Evolutionary conservation across 2,329 filamentous ascomycete species (phyloP).

Genomic region (Stagonosporopsis cucurbitacearum): DNA sequence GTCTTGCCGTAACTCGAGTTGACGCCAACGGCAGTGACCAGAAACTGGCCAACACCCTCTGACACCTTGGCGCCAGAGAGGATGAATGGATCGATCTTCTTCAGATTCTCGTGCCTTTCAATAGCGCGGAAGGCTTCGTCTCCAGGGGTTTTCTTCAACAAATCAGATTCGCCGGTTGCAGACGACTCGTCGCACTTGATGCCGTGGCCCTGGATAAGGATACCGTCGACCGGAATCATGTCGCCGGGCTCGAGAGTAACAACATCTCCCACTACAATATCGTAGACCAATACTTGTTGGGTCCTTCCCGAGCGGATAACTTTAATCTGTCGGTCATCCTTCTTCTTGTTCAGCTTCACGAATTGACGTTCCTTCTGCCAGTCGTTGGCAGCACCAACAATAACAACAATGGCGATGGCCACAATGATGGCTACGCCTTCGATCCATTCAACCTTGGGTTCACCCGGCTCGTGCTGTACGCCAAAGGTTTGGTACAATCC

Average conservation of each 20-base stretch:
- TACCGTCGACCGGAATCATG: slow-evolving; percentile 72
- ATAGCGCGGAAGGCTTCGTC: slow-evolving; percentile 71
- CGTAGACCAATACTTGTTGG: slow-evolving; percentile 68
- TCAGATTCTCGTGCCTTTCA: slow-evolving; percentile 65
- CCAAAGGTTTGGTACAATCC: slow-evolving; percentile 76
- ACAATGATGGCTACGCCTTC: slow-evolving; percentile 81
- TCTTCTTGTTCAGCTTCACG: slow-evolving; percentile 79
- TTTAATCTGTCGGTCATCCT: slow-evolving; percentile 76
- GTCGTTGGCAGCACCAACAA: slow-evolving; percentile 79
- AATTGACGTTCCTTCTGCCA: slow-evolving; percentile 85
- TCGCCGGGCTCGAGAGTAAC: slow-evolving; percentile 74
- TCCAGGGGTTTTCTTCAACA: slow-evolving; percentile 70
- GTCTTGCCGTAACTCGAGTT: slow-evolving; percentile 79
- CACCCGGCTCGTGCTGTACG: slow-evolving; percentile 59
- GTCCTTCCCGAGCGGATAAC: slow-evolving; percentile 77
- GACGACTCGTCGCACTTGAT: slow-evolving; percentile 77
- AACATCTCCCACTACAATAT: slow-evolving; percentile 74
- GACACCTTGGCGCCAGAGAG: slow-evolving; percentile 83
- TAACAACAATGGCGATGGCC: slow-evolving; percentile 76
- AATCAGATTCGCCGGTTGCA: slow-evolving; percentile 75
- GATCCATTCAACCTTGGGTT: slow-evolving; percentile 74
- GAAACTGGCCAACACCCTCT: slow-evolving; percentile 76
- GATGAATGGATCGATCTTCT: slow-evolving; percentile 82
- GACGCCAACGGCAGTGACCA: slow-evolving; percentile 76
- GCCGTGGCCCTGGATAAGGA: slow-evolving; percentile 70